Conservation (phyloP, 345 rosid species). For the Gossypium rotundifolium region DNA sequence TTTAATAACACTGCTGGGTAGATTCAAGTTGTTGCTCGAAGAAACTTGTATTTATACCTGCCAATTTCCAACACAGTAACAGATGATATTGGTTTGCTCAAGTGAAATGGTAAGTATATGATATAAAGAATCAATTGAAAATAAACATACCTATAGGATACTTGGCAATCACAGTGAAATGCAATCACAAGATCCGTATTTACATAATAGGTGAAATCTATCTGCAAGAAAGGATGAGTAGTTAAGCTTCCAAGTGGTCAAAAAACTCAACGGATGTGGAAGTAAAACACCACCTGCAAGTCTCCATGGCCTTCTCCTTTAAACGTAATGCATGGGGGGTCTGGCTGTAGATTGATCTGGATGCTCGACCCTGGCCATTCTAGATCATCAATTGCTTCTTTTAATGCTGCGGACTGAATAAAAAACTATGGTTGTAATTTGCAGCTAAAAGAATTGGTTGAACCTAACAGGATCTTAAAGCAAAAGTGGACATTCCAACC, state of each 20-base stretch:
- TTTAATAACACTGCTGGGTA: constrained; percentile 72
- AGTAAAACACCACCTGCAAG: constrained; percentile 55
- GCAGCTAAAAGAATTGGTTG: background rate
- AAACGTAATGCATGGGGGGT: constrained; percentile 69
- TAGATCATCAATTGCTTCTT: constrained; percentile 95
- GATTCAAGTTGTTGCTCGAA: constrained; percentile 65
- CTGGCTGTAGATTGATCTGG: constrained; percentile 53
- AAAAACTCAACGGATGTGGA: background rate
- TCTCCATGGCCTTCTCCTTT: constrained; percentile 94
- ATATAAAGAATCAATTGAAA: background rate
- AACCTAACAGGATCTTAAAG: background rate
- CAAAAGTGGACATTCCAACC: background rate
- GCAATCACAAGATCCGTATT: constrained; percentile 76
- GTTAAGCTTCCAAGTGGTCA: background rate
- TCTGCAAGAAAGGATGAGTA: constrained; percentile 34
- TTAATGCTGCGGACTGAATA: constrained; percentile 72
- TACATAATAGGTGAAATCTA: constrained; percentile 73
- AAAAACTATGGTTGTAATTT: constrained; percentile 6
- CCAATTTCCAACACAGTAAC: background rate
- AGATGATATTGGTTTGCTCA: background rate
- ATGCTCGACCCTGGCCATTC: constrained; percentile 95
- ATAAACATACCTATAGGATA: constrained; percentile 52
- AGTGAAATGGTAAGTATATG: background rate
- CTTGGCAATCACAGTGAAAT: constrained; percentile 68
- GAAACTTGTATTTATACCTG: constrained; percentile 87